phyloP scores from a whole-genome alignment of 768 basidiomycete genomes.

The Tulasnella sp. region DNA sequence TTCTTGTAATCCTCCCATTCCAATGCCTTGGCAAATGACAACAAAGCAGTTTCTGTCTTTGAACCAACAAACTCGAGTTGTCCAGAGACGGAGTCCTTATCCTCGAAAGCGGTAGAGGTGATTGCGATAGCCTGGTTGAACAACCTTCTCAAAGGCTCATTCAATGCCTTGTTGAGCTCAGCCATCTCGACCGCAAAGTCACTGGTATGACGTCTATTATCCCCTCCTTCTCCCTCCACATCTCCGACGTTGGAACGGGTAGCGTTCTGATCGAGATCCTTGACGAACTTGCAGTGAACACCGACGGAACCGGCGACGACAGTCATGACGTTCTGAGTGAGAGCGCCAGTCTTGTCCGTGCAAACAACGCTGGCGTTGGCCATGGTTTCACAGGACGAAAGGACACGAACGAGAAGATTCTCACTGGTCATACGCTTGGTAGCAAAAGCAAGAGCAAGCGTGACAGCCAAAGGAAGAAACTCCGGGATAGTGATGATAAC shows the following conservation, averaged over 20 bases:
- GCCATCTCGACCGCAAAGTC: slow-evolving; percentile 84
- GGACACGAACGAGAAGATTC: slow-evolving; percentile 87
- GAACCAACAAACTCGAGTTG: slow-evolving; percentile 63
- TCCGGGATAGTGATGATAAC: slow-evolving; percentile 81
- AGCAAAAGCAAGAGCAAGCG: slow-evolving; percentile 90
- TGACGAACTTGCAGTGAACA: slow-evolving; percentile 88
- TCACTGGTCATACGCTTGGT: slow-evolving; percentile 97
- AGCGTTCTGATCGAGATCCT: slow-evolving; percentile 55
- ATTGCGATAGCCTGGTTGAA: slow-evolving; percentile 79
- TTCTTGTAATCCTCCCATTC: slow-evolving; percentile 60
- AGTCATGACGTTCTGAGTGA: slow-evolving; percentile 90
- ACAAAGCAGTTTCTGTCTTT: slow-evolving; percentile 90
- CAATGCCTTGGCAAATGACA: slow-evolving; percentile 71
- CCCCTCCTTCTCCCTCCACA: slow-evolving; percentile 14
- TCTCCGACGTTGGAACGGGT: slow-evolving; percentile 60
- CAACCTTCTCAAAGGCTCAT: slow-evolving; percentile 45
- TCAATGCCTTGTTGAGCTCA: slow-evolving; percentile 50
- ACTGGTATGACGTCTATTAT: slow-evolving; percentile 32
- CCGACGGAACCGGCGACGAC: slow-evolving; percentile 94
- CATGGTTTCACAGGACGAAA: slow-evolving; percentile 98
- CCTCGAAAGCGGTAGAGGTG: slow-evolving; percentile 94
- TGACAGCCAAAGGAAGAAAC: slow-evolving; percentile 91
- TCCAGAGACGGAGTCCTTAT: slow-evolving; percentile 47
- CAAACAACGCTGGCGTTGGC: slow-evolving; percentile 93
- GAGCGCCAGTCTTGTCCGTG: slow-evolving; percentile 93